Percentiles rank a stretch among this genome's conserved stretches.
These are phyloP conservation scores for Lipomyces anomalus DNA, from an alignment of 805 yeast species.

Conservation along the genomic window DNA sequence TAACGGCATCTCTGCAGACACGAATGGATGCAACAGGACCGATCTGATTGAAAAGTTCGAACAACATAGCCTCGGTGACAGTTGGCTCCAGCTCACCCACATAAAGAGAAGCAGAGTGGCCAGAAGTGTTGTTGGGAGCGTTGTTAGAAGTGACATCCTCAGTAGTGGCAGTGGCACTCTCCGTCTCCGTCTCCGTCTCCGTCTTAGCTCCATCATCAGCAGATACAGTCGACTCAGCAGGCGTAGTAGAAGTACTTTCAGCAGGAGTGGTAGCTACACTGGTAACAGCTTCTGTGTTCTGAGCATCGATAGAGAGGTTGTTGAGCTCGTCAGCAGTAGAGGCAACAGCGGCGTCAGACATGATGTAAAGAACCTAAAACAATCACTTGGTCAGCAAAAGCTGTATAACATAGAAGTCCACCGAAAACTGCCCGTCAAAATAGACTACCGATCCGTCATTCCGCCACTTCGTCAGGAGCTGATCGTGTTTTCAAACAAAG, in stretches of 20 bases:
- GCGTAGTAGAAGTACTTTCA: constrained; percentile 1
- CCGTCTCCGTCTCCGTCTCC: constrained; percentile 23
- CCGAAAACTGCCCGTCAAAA: too few relatives aligned
- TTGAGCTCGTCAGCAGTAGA: constrained; percentile 24
- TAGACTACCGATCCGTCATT: too few relatives aligned
- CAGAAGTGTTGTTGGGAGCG: constrained; percentile 32
- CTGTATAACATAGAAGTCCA: too few relatives aligned
- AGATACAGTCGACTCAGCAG: constrained; percentile 7
- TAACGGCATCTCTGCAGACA: constrained; percentile 97
- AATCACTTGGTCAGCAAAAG: too few relatives aligned
- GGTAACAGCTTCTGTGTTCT: constrained; percentile 5
- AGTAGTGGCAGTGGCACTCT: constrained; percentile 28
- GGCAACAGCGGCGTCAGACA: constrained; percentile 27
- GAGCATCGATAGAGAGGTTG: constrained; percentile 21
- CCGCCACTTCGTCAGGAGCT: too few relatives aligned
- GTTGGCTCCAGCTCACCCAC: constrained; percentile 94
- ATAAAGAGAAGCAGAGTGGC: constrained; percentile 65
- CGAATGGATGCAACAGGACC: constrained; percentile 96
- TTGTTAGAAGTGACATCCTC: constrained; percentile 29
- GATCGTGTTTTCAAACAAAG: too few relatives aligned
- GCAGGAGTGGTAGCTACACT: constrained; percentile 10
- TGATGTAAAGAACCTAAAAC: not conserved
- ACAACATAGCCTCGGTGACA: constrained; percentile 89
- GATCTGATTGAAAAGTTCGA: constrained; percentile 88
- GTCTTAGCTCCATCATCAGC: constrained; percentile 5